A percentile compares a stretch with the other conserved stretches of the same genome.
Conservation (phyloP, 495 filamentous ascomycete genomes). For the Aspergillus mulundensis region DNA sequence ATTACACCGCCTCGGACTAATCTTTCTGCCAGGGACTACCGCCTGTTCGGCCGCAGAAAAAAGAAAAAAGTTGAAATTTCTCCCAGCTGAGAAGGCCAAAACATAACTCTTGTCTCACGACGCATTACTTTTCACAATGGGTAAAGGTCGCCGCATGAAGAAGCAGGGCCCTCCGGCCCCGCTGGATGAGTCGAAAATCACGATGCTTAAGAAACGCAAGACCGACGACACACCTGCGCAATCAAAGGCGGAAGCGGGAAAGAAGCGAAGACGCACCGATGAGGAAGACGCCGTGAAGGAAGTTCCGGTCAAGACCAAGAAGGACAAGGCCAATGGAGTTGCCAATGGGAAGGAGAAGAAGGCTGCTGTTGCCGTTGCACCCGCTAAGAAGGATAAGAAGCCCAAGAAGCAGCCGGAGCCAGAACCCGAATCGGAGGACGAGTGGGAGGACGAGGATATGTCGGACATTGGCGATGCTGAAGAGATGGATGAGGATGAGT, state of each 20-base stretch:
- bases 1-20: conserved; percentile 30
- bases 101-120: conserved; percentile 7
- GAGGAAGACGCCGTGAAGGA: conserved; percentile 35
- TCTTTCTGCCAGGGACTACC: conserved; percentile 29
- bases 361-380: conserved; percentile 2
- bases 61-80: conserved; percentile 21
- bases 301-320: conserved; percentile 17
- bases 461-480: conserved; percentile 25
- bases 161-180: conserved; percentile 87
- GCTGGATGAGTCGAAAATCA: conserved; percentile 74
- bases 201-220: conserved; percentile 73
- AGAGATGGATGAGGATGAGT: conserved; percentile 40
- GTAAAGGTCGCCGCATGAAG: conserved; percentile 83
- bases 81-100: not conserved
- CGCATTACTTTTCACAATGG: conserved; percentile 57
- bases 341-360: conserved; percentile 29
- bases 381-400: conserved; percentile 24
- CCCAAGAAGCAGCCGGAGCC: conserved; percentile 35
- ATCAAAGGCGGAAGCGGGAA: conserved; percentile 46
- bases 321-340: conserved; percentile 35
- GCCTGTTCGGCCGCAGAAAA: conserved; percentile 33
- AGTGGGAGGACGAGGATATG: conserved; percentile 32
- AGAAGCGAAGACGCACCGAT: conserved; percentile 63
- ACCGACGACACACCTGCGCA: conserved; percentile 46
- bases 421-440: conserved; percentile 28